Evolutionary conservation across 768 basidiomycete species (phyloP).

Genomic region (Fomitopsis serialis): DNA sequence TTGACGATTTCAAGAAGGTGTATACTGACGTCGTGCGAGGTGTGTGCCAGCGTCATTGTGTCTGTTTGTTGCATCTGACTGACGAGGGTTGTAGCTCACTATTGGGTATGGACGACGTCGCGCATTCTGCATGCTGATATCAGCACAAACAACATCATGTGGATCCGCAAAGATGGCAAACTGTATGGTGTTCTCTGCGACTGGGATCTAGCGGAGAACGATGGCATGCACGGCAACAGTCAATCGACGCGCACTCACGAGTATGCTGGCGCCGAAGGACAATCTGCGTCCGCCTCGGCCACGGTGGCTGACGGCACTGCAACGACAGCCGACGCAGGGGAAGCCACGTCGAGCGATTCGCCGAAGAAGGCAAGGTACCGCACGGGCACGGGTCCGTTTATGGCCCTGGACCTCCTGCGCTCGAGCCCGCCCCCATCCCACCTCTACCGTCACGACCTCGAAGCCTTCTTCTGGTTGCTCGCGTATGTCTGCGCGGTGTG

Average conservation of each 20-base stretch:
- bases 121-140: slow-evolving; percentile 2
- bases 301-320: no score
- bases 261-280: no score
- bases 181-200: slow-evolving; percentile 3
- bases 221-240: no score
- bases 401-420: slow-evolving; percentile 6
- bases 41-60: neutral
- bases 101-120: slow-evolving; percentile 1
- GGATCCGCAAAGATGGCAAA: neutral
- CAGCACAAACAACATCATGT: slow-evolving; percentile 5
- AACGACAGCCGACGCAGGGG: no score
- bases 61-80: neutral
- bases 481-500: no score
- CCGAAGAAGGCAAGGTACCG: neutral
- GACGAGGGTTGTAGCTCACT: neutral
- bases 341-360: no score
- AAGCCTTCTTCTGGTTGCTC: slow-evolving; percentile 6
- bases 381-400: slow-evolving; percentile 8
- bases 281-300: no score
- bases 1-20: slow-evolving; percentile 3
- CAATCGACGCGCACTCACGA: no score
- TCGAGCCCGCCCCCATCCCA: neutral
- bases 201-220: neutral
- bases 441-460: slow-evolving; percentile 2
- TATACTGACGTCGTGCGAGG: slow-evolving; percentile 1